Percentiles rank a stretch among this genome's conserved stretches.
These are phyloP conservation scores for Tephrocybe rancida DNA, from an alignment of 768 basidiomycete genomes.

Conservation along the genomic window DNA sequence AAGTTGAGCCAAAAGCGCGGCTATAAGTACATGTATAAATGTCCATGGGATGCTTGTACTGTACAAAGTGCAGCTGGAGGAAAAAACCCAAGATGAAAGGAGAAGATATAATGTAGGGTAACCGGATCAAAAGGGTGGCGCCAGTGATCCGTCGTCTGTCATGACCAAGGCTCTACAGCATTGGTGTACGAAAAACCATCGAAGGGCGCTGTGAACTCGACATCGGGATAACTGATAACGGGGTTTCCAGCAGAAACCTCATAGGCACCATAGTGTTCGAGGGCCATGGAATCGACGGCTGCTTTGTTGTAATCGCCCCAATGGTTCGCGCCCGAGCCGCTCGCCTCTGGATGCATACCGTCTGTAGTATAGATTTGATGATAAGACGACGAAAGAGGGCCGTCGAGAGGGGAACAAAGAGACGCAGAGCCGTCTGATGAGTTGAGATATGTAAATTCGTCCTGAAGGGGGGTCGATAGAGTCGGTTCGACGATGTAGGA, in stretches of 20 bases:
- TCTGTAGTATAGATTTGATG: constrained; percentile 17
- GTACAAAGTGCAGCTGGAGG: constrained; percentile 7
- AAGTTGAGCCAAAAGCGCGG: not conserved
- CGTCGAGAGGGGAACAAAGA: constrained; percentile 35
- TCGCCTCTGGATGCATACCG: constrained; percentile 17
- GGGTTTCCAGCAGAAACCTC: constrained; percentile 10
- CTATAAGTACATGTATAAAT: constrained; percentile 14
- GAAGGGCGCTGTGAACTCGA: constrained; percentile 17
- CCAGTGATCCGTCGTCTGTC: constrained; percentile 4
- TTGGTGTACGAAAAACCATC: constrained; percentile 15
- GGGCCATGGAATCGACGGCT: constrained; percentile 13
- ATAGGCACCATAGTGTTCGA: constrained; percentile 16
- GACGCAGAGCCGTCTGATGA: constrained; percentile 27
- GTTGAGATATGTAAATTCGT: constrained; percentile 27
- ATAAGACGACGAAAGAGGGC: constrained; percentile 11
- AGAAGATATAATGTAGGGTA: not conserved
- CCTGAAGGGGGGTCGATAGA: constrained; percentile 24
- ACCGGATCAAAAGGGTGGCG: constrained; percentile 1
- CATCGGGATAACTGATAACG: constrained; percentile 17
- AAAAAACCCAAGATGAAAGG: constrained; percentile 5
- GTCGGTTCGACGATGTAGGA: constrained; percentile 14
- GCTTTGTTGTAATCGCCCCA: constrained; percentile 22
- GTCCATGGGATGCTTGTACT: constrained; percentile 12
- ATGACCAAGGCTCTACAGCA: constrained; percentile 16
- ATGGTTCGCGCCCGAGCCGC: constrained; percentile 24